Evolutionary conservation across 495 filamentous ascomycete genomes (phyloP).

Genomic region (Xylaria bambusicola): DNA sequence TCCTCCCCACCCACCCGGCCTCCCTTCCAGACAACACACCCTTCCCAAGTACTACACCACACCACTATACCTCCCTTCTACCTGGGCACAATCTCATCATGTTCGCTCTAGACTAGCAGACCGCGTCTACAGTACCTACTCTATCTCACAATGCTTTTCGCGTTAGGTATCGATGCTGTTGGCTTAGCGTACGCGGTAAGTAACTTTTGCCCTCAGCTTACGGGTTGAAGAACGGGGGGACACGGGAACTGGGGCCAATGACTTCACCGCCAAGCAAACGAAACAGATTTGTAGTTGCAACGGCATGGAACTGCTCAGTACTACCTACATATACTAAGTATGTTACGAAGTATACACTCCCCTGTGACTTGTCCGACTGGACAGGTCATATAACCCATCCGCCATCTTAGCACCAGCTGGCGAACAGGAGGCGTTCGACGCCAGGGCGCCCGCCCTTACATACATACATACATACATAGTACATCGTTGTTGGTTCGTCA

Average conservation of each 20-base stretch:
- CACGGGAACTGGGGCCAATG: constrained; percentile 28
- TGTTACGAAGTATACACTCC: too few species aligned
- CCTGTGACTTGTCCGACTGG: constrained; percentile 22
- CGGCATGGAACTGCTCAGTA: constrained; percentile 21
- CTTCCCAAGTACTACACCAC: constrained; percentile 12
- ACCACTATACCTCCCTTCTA: constrained; percentile 10
- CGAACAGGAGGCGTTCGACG: constrained; percentile 10
- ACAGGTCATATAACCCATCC: constrained; percentile 31
- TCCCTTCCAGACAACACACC: too few species aligned
- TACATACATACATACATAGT: too few species aligned
- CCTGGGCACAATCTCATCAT: too few species aligned
- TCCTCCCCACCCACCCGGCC: too few species aligned
- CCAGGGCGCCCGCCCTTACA: constrained; percentile 6
- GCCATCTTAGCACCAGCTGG: constrained; percentile 15
- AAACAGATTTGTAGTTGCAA: constrained; percentile 21
- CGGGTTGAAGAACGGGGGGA: constrained; percentile 26
- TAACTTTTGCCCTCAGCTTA: constrained; percentile 14
- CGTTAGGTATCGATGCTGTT: constrained; percentile 17
- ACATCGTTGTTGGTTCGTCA: constrained; percentile 11
- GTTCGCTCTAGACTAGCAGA: background rate
- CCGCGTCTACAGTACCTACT: background rate
- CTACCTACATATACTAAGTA: too few species aligned
- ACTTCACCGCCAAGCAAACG: constrained; percentile 33
- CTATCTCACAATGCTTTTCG: constrained; percentile 7
- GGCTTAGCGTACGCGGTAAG: too few species aligned